These are phyloP conservation scores for Pholiota molesta DNA, from an alignment of 768 basidiomycete species.

Conservation along the genomic window DNA sequence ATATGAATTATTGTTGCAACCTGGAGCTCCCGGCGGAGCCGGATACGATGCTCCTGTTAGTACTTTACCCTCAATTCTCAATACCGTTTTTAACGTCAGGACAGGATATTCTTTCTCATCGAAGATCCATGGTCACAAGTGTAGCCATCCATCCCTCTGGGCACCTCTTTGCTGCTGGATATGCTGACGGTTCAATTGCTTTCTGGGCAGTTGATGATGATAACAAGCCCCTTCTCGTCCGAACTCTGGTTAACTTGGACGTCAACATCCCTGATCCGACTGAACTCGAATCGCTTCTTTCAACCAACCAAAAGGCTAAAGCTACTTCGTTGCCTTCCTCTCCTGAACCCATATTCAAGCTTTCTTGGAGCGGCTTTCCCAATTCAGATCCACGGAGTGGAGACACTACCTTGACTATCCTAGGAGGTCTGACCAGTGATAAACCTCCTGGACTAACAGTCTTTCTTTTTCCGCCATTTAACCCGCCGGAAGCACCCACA, in stretches of 20 bases:
- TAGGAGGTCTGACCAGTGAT: conserved; percentile 70
- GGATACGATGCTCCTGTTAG: conserved; percentile 62
- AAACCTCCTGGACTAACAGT: conserved; percentile 66
- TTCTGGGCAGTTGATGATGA: conserved; percentile 86
- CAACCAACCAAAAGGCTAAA: conserved; percentile 20
- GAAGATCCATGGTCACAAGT: conserved; percentile 70
- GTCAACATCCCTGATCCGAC: conserved; percentile 57
- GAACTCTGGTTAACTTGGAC: conserved; percentile 61
- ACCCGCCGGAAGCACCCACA: conserved; percentile 48
- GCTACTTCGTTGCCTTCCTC: conserved; percentile 18
- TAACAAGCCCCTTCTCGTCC: conserved; percentile 72
- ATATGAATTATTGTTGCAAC: conserved; percentile 72
- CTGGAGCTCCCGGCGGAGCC: conserved; percentile 81
- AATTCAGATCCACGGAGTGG: conserved; percentile 70
- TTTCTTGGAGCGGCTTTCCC: conserved; percentile 81
- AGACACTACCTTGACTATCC: conserved; percentile 71
- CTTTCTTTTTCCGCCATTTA: conserved; percentile 69
- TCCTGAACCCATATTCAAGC: conserved; percentile 83
- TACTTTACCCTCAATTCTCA: background rate
- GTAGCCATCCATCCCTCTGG: conserved; percentile 74
- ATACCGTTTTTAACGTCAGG: background rate
- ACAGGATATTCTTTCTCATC: conserved; percentile 71
- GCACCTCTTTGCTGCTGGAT: conserved; percentile 78
- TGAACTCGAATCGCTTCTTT: conserved; percentile 45
- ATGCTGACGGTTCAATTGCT: conserved; percentile 80